These are phyloP conservation scores for Aphanoascus verrucosus DNA, from an alignment of 2,329 filamentous ascomycete genomes.

Conservation along the genomic window DNA sequence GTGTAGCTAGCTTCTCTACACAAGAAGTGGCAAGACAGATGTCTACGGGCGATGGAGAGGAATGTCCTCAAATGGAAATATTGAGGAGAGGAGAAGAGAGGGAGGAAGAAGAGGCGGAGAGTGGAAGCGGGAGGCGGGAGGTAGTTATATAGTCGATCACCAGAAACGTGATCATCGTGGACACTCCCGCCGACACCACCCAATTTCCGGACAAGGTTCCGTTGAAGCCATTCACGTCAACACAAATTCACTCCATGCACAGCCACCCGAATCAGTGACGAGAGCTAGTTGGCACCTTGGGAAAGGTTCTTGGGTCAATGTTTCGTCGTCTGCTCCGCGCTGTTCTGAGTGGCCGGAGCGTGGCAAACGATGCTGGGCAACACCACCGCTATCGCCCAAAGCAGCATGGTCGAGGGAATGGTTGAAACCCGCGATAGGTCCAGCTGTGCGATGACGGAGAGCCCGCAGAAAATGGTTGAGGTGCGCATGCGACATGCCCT, in stretches of 20 bases:
- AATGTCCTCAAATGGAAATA: slow-evolving; percentile 3
- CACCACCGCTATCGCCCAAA: slow-evolving; percentile 1
- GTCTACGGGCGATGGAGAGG: neutral
- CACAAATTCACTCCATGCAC: neutral
- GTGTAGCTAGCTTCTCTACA: neutral
- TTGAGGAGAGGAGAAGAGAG: neutral
- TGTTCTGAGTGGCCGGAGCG: neutral
- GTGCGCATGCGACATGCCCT: slow-evolving; percentile 5
- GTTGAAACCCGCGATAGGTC: neutral
- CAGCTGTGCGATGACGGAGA: slow-evolving; percentile 1
- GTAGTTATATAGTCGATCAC: slow-evolving; percentile 2
- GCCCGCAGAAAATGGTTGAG: neutral
- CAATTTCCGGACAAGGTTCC: slow-evolving; percentile 3
- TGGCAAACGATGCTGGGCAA: neutral
- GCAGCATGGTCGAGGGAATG: neutral
- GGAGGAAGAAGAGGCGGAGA: neutral
- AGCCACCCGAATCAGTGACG: neutral
- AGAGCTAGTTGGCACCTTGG: neutral
- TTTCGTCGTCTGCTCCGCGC: neutral
- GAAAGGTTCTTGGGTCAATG: slow-evolving; percentile 3
- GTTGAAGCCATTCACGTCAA: neutral
- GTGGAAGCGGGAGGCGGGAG: slow-evolving; percentile 1
- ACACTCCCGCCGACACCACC: neutral
- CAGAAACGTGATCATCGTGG: slow-evolving; percentile 7
- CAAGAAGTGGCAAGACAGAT: neutral